phyloP scores from a whole-genome alignment of 2,329 filamentous ascomycete species.

The Chrysoporthe austroafricana region DNA sequence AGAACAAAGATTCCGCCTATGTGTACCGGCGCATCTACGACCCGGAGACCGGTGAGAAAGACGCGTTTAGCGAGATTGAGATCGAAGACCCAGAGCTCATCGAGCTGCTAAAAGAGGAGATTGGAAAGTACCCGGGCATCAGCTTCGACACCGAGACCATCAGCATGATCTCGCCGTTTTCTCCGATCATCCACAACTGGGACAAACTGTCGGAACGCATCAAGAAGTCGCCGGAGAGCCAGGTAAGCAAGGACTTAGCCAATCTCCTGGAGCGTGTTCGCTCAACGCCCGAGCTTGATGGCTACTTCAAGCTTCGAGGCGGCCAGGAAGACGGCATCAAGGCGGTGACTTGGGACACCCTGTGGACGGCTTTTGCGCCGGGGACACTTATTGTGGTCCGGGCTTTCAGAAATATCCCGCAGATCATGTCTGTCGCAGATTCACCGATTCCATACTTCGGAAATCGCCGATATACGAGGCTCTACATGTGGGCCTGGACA shows the following conservation, averaged over 20 bases:
- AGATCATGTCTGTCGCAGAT: slow-evolving; percentile 28
- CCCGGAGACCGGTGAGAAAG: slow-evolving; percentile 20
- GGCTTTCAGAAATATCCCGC: slow-evolving; percentile 23
- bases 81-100: slow-evolving; percentile 25
- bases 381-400: slow-evolving; percentile 27
- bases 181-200: slow-evolving; percentile 29
- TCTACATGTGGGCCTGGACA: slow-evolving; percentile 18
- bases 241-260: slow-evolving; percentile 26
- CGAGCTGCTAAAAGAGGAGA: slow-evolving; percentile 22
- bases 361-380: slow-evolving; percentile 30
- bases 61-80: slow-evolving; percentile 27
- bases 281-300: slow-evolving; percentile 23
- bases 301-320: slow-evolving; percentile 29
- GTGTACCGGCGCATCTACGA: slow-evolving; percentile 27
- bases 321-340: slow-evolving; percentile 18
- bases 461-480: not conserved
- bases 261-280: slow-evolving; percentile 25
- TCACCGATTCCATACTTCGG: slow-evolving; percentile 16
- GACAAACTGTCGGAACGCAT: slow-evolving; percentile 26
- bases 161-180: slow-evolving; percentile 26
- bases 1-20: slow-evolving; percentile 25
- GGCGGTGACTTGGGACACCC: slow-evolving; percentile 27
- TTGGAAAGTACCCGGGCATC: slow-evolving; percentile 28
- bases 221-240: slow-evolving; percentile 21
- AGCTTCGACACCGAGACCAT: slow-evolving; percentile 27